Evolutionary conservation across 140 eudicot genomes (phyloP).

Genomic region (Ambrosia hybrid): DNA sequence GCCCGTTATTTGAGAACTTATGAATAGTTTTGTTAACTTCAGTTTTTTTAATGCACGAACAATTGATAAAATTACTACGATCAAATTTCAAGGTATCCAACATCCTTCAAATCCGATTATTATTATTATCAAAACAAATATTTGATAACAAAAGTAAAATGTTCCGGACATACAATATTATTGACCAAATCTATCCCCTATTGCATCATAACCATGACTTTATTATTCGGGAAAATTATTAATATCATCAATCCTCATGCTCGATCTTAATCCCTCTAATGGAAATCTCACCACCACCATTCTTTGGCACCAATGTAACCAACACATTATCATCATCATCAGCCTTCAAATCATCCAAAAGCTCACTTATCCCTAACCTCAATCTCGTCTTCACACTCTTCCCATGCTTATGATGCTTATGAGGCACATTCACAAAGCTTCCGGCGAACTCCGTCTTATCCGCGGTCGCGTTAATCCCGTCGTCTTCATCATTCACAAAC

Average conservation of each 20-base stretch:
- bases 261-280: slow-evolving; percentile 59
- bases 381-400: slow-evolving; percentile 35
- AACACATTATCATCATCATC: slow-evolving; percentile 60
- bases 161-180: no score
- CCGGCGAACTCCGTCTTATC: slow-evolving; percentile 61
- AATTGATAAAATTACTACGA: no score
- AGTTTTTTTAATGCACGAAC: no score
- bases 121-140: no score
- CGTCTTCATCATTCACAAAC: slow-evolving; percentile 58
- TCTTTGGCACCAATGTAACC: slow-evolving; percentile 73
- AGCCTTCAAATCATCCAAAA: slow-evolving; percentile 57
- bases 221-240: neutral
- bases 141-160: no score
- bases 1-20: no score
- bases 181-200: neutral
- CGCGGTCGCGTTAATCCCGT: slow-evolving; percentile 25
- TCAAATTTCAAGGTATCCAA: no score
- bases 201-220: neutral
- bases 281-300: slow-evolving; percentile 42
- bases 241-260: slow-evolving; percentile 41
- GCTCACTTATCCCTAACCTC: slow-evolving; percentile 48
- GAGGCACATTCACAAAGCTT: slow-evolving; percentile 57
- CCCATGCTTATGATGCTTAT: slow-evolving; percentile 45
- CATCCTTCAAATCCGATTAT: no score
- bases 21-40: no score